Percentiles rank a stretch among this genome's conserved stretches.
These are phyloP conservation scores for Botrytis byssoidea DNA, from an alignment of 2,329 filamentous ascomycete genomes.

Conservation along the genomic window DNA sequence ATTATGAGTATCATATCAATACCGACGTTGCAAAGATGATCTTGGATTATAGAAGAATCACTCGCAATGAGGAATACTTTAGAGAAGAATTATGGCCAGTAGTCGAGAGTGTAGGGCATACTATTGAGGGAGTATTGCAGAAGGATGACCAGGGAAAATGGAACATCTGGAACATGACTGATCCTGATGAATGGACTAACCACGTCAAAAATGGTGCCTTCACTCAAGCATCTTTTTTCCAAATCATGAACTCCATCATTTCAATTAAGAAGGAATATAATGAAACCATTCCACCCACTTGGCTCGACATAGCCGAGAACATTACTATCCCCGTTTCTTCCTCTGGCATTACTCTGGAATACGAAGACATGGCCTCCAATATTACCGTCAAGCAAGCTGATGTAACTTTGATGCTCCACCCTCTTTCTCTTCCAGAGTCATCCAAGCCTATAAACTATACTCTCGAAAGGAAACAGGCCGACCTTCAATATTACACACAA, in stretches of 20 bases:
- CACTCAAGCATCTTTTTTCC: constrained; percentile 47
- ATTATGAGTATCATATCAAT: constrained; percentile 32
- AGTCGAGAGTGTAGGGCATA: constrained; percentile 23
- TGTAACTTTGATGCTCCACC: constrained; percentile 24
- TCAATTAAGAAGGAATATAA: constrained; percentile 22
- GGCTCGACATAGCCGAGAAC: constrained; percentile 53
- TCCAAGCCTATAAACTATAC: constrained; percentile 8
- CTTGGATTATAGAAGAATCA: constrained; percentile 18
- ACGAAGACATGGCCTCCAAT: constrained; percentile 23
- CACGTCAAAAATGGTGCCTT: constrained; percentile 57
- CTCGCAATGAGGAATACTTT: constrained; percentile 23
- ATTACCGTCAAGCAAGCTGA: constrained; percentile 30
- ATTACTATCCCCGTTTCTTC: constrained; percentile 53
- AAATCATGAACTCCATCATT: constrained; percentile 47
- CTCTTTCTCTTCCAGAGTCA: constrained; percentile 13
- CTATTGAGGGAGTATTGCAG: constrained; percentile 18
- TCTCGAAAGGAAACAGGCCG: neutral
- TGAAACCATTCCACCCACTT: constrained; percentile 50
- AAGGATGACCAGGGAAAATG: constrained; percentile 34
- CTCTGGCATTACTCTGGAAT: constrained; percentile 51
- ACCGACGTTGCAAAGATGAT: constrained; percentile 23
- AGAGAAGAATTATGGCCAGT: constrained; percentile 23
- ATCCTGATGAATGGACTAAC: constrained; percentile 47
- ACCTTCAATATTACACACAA: constrained; percentile 25
- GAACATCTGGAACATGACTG: constrained; percentile 60